Conservation (phyloP, 306 rosid species). For the Datisca glomerata region DNA sequence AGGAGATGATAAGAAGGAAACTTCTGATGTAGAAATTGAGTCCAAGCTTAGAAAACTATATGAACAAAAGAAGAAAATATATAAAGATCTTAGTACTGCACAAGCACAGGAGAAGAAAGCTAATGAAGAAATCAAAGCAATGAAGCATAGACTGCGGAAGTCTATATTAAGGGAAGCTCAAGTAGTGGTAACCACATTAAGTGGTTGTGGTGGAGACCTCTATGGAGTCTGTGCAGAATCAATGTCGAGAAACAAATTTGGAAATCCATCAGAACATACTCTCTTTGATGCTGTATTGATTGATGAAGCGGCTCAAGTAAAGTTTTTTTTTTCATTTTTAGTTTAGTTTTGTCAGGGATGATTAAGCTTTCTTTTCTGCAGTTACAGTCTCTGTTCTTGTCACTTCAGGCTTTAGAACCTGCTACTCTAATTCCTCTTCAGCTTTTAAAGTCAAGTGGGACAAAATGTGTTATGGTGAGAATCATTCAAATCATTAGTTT, state of each 20-base stretch:
- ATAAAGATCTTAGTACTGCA: constrained; percentile 64
- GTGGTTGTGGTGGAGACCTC: constrained; percentile 91
- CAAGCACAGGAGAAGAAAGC: constrained; percentile 73
- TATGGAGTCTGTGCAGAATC: constrained; percentile 85
- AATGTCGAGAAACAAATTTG: constrained; percentile 53
- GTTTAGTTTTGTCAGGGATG: constrained; percentile 8
- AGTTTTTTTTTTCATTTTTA: constrained; percentile 17
- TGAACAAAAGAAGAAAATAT: constrained; percentile 77
- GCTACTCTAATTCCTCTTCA: constrained; percentile 96
- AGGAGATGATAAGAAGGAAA: constrained; percentile 40
- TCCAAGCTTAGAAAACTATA: constrained; percentile 55
- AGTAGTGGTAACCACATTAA: constrained; percentile 80
- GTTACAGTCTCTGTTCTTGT: constrained; percentile 15
- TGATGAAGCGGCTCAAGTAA: constrained; percentile 98
- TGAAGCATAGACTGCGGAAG: constrained; percentile 63
- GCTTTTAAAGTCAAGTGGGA: constrained; percentile 73
- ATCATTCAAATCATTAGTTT: constrained; percentile 4
- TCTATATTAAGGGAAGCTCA: constrained; percentile 88
- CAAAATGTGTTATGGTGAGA: constrained; percentile 82
- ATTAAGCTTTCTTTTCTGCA: constrained; percentile 7
- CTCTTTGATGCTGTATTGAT: constrained; percentile 86
- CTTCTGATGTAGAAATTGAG: constrained; percentile 53
- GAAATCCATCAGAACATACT: constrained; percentile 67
- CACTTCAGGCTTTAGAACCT: constrained; percentile 84
- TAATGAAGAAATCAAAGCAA: constrained; percentile 61